Conservation (phyloP, 2,329 filamentous ascomycete species). For the Lecanoromycetidae sp. region DNA sequence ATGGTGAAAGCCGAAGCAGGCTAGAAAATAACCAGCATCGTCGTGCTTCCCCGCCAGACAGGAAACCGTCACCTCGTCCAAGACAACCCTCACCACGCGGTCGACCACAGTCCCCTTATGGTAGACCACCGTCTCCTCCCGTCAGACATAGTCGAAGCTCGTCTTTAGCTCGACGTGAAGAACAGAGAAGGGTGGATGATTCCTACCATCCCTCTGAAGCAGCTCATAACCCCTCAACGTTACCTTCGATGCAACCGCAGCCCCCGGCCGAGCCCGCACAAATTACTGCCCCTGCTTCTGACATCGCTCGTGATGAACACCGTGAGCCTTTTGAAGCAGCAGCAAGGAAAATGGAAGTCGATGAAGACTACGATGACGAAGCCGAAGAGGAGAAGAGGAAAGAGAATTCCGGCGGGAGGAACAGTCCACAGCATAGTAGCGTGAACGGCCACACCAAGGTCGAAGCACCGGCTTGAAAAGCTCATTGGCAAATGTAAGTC, state of each 20-base stretch:
- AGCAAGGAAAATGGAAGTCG: slow-evolving; percentile 88
- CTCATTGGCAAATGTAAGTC: slow-evolving; percentile 3
- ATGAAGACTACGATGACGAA: slow-evolving; percentile 95
- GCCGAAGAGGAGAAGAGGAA: slow-evolving; percentile 61
- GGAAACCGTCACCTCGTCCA: slow-evolving; percentile 28
- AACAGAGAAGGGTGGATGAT: slow-evolving; percentile 61
- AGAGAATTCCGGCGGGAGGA: slow-evolving; percentile 14
- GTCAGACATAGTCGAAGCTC: slow-evolving; percentile 56
- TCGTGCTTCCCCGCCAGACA: slow-evolving; percentile 48
- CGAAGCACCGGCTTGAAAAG: slow-evolving; percentile 9
- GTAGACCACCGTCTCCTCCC: slow-evolving; percentile 29
- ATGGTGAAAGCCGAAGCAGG: slow-evolving; percentile 74
- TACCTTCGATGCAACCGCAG: slow-evolving; percentile 53
- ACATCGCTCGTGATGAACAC: slow-evolving; percentile 41
- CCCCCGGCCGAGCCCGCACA: slow-evolving; percentile 43
- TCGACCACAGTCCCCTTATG: slow-evolving; percentile 22
- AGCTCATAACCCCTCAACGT: slow-evolving; percentile 66
- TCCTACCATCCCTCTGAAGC: slow-evolving; percentile 87
- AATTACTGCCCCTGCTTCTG: slow-evolving; percentile 44
- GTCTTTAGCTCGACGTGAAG: slow-evolving; percentile 55
- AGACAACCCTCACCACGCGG: slow-evolving; percentile 12
- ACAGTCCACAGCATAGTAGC: slow-evolving; percentile 13
- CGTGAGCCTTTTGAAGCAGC: slow-evolving; percentile 61
- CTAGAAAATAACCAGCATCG: slow-evolving; percentile 75
- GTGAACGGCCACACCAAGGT: slow-evolving; percentile 14